Conservation (phyloP, 805 yeast species). For the Wickerhamomyces tratensis region DNA sequence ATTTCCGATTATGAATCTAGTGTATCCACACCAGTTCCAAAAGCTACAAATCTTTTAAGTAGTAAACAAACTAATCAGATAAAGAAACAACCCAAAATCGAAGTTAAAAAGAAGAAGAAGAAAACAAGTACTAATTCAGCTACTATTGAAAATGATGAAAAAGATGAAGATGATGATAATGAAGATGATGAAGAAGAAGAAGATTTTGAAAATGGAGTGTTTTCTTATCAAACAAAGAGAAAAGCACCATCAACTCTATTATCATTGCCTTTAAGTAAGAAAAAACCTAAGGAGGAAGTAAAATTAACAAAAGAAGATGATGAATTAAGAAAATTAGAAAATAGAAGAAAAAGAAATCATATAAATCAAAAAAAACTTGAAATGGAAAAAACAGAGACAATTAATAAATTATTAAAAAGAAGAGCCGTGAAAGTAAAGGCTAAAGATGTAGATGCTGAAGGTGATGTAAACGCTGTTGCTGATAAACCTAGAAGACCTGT, state of each 20-base stretch:
- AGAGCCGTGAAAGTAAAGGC: conserved; percentile 48
- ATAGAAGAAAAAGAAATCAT: conserved; percentile 74
- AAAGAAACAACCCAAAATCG: too few relatives aligned
- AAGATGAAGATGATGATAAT: conserved; percentile 6
- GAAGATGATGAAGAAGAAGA: conserved; percentile 14
- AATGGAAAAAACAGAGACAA: conserved; percentile 80
- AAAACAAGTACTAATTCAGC: too few relatives aligned
- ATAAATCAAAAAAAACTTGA: conserved; percentile 69
- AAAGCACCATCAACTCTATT: conserved; percentile 4
- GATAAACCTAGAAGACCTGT: conserved; percentile 30
- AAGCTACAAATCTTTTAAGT: too few relatives aligned
- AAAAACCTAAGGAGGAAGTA: conserved; percentile 31
- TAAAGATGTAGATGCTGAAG: too few relatives aligned
- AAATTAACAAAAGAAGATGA: conserved; percentile 69
- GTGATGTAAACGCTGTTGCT: background rate
- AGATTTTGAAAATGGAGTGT: conserved; percentile 8
- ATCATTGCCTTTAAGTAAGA: conserved; percentile 7
- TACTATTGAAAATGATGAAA: background rate
- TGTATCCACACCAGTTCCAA: too few relatives aligned
- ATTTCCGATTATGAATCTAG: too few relatives aligned
- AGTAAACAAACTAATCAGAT: too few relatives aligned
- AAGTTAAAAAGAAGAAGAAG: too few relatives aligned
- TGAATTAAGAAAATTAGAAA: conserved; percentile 68
- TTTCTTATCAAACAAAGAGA: background rate
- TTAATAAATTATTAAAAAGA: conserved; percentile 70